Base-by-base conservation (phyloP, 306 rosid species). In the Chamaecrista fasciculata region DNA sequence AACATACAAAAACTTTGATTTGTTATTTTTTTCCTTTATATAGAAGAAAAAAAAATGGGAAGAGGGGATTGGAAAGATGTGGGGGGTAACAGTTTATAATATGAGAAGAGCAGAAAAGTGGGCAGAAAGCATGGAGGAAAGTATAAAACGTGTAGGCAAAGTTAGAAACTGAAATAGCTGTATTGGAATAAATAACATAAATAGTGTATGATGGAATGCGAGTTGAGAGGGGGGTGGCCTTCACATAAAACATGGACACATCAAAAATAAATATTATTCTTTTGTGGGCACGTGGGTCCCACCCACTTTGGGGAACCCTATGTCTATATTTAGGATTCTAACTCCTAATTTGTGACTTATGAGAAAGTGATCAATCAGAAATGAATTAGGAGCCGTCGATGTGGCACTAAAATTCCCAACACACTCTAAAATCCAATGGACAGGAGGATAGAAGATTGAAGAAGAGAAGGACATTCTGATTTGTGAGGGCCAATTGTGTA, bases 61-160 rank as follows among this genome's bases (percentile, higher is more conserved):
- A 49, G 8, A 8, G 11, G 6, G 7, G 9, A 0, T 33, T 20
- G 60, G 43, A 33, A 66, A 47, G 71, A 28, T 18, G 57, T 29
- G 40, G 0, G 16, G 46, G 1, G 46, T 40, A 40, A 33, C n/a
- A n/a, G n/a, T n/a, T n/a, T n/a, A n/a, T n/a, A n/a, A n/a, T n/a
- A 29, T 29, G 6, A 33, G 6, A 33, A 39, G 4, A 19, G 62
- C 20, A 48, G 29, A 24, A 72, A 49, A 11, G 76, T 24, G 20
- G 14, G 50, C 4, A 60, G 12, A 48, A 31, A 21, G 59, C 76
- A 24, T 50, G 34, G 33, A 16, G 34, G 33, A 16, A 43, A 50
- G 18, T 16, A 11, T 26, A 61, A 24, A 71, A 53, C 63, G 57
- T 72, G 70, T 25, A 7, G 55, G 63, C 14, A 39, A 62, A 69